Conservation (phyloP, 2,329 filamentous ascomycete genomes). For the Claviceps sp. region DNA sequence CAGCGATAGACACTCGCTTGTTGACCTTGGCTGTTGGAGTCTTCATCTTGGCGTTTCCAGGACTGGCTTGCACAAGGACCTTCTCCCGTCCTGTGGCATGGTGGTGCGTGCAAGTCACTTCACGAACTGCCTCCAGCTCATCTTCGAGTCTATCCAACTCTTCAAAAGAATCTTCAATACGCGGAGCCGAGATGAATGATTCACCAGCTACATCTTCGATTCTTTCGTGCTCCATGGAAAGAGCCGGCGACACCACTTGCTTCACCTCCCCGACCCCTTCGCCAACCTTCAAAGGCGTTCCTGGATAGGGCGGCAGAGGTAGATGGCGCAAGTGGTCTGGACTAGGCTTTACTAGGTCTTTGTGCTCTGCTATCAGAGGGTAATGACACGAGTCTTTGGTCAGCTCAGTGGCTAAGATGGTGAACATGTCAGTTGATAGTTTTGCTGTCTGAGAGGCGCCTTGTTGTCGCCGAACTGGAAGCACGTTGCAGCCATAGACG, state of each 20-base stretch:
- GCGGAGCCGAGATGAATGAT: slow-evolving; percentile 25
- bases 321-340: slow-evolving; percentile 4
- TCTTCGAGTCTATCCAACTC: slow-evolving; percentile 50
- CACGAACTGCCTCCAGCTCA: slow-evolving; percentile 40
- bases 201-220: slow-evolving; percentile 21
- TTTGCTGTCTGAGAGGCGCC: not conserved
- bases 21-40: slow-evolving; percentile 1
- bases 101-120: slow-evolving; percentile 22
- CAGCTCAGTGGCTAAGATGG: slow-evolving; percentile 34
- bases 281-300: slow-evolving; percentile 15
- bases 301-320: slow-evolving; percentile 12
- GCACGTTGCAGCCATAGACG: slow-evolving; percentile 39
- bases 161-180: slow-evolving; percentile 52
- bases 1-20: slow-evolving; percentile 19
- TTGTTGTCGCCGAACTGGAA: slow-evolving; percentile 13
- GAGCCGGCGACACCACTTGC: slow-evolving; percentile 19
- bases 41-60: slow-evolving; percentile 8
- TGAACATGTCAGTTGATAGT: slow-evolving; percentile 25
- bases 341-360: slow-evolving; percentile 1
- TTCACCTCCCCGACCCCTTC: slow-evolving; percentile 19
- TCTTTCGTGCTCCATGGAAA: slow-evolving; percentile 18
- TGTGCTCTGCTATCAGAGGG: slow-evolving; percentile 9
- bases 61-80: not conserved
- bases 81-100: slow-evolving; percentile 14
- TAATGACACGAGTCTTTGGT: slow-evolving; percentile 12